A percentile compares a stretch with the other conserved stretches of the same genome.
These are phyloP conservation scores for Rhodotorula sp. DNA, from an alignment of 1,284 basidiomycete species.

Conservation along the genomic window DNA sequence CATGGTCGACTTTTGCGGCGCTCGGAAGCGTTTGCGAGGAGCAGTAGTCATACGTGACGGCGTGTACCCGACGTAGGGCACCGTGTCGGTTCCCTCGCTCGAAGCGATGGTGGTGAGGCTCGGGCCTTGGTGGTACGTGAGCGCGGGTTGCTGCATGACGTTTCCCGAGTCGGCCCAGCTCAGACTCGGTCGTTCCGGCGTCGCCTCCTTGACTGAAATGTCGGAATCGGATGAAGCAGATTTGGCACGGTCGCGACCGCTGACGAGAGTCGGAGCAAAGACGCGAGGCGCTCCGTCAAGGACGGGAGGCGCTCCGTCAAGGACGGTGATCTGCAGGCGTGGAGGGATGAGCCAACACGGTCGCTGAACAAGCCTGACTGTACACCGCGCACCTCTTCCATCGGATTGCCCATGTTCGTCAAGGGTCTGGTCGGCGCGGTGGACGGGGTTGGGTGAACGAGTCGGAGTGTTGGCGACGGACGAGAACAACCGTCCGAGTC, in stretches of 20 bases:
- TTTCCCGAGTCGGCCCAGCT: constrained; percentile 2
- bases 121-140: constrained; percentile 1
- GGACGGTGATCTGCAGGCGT: background rate
- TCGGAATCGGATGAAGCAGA: background rate
- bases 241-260: background rate
- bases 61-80: background rate
- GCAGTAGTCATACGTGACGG: background rate
- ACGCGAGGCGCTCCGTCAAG: background rate
- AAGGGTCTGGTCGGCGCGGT: no score
- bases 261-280: background rate
- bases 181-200: background rate
- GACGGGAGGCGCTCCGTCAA: background rate
- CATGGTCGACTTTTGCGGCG: constrained; percentile 15
- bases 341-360: no score
- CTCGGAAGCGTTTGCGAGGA: constrained; percentile 20
- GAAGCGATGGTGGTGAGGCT: constrained; percentile 9
- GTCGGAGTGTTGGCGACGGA: no score
- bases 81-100: background rate
- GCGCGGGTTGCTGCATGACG: background rate
- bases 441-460: no score
- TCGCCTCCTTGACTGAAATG: background rate
- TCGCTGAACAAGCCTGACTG: no score
- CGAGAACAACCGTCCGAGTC: no score
- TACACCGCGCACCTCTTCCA: background rate
- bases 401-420: no score